Evolutionary conservation across 2,329 filamentous ascomycete genomes (phyloP), one percentile per base, ranked within the genome.

Genomic region (Colletotrichum lindemuthianum): DNA sequence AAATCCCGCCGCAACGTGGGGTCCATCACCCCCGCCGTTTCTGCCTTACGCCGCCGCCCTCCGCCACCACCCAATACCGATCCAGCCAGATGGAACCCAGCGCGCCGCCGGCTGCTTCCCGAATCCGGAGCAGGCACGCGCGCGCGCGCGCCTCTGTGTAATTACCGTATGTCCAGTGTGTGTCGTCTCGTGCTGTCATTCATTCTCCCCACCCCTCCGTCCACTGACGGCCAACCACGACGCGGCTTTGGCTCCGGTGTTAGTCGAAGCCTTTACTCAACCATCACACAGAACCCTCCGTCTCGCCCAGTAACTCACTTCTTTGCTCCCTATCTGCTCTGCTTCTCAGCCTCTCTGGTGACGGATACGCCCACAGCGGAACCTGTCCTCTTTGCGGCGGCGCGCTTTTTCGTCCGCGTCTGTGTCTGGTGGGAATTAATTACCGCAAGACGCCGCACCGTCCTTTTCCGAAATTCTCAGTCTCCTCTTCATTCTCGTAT

Each of bases 211-310:
- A 34, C 41, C 60, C 49, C 48, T 15, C 40, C 34, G 49, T 39
- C 39, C 15, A n/a, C 40, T 16, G 45, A 15, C 37, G 41, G 41
- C 57, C 37, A 65, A 51, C 48, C 51, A 65, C 36, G 37, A 36
- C 61, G 40, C 36, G 47, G 47, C 39, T 47, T 50, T 45, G 13
- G 11, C 11, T 48, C 13, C 6, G 11, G 13, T 32, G 47, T 58
- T 45, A 59, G 57, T 40, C 54, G 57, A 59, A 54, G 45, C 48
- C 43, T 61, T 66, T 66, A 66, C 52, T 33, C 63, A 63, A 61
- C 47, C 36, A 41, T 59, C 48, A 15, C 4, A 10, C 13, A 15
- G 15, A 24, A 24, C 24, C 24, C 4, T 24, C 24, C 24, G 24
- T 24, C 24, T 24, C 24, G 4, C 4, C 24, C 50, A 36, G 12